A percentile compares a stretch with the other conserved stretches of the same genome.
Conservation (phyloP, 768 basidiomycete genomes). For the Xerocomellus dryophilus region DNA sequence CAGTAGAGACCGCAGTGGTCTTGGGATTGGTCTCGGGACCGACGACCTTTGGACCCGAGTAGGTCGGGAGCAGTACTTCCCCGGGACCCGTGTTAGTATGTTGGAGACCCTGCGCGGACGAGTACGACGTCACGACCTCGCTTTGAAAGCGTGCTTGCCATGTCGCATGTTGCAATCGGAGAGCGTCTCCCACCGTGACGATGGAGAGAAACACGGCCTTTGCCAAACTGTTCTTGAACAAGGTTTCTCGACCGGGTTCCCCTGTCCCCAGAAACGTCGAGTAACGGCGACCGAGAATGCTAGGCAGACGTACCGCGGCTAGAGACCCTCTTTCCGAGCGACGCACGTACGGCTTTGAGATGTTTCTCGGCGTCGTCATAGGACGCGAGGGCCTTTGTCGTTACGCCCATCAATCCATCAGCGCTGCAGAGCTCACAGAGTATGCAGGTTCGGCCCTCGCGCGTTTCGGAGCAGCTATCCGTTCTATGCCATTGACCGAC, state of each 20-base stretch:
- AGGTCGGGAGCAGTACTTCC: not conserved
- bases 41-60: not conserved
- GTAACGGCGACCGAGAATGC: not conserved
- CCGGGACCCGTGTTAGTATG: not conserved
- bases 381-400: constrained; percentile 1
- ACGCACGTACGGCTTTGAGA: constrained; percentile 6
- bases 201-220: constrained; percentile 6
- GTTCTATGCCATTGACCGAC: not conserved
- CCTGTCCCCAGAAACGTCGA: constrained; percentile 3
- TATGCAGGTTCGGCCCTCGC: not conserved
- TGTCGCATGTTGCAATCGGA: constrained; percentile 10
- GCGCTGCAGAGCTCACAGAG: constrained; percentile 12
- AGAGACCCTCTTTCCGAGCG: not conserved
- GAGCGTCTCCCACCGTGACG: constrained; percentile 11
- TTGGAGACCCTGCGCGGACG: not conserved
- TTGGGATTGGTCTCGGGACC: not conserved
- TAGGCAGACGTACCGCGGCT: not conserved
- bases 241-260: not conserved
- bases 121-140: not conserved
- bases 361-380: constrained; percentile 1
- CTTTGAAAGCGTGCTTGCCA: constrained; percentile 16
- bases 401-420: constrained; percentile 8
- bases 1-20: not conserved
- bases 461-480: not conserved
- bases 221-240: constrained; percentile 9